Conservation (phyloP, 192 early-diverging fungal species). For the Coemansia sp. region DNA sequence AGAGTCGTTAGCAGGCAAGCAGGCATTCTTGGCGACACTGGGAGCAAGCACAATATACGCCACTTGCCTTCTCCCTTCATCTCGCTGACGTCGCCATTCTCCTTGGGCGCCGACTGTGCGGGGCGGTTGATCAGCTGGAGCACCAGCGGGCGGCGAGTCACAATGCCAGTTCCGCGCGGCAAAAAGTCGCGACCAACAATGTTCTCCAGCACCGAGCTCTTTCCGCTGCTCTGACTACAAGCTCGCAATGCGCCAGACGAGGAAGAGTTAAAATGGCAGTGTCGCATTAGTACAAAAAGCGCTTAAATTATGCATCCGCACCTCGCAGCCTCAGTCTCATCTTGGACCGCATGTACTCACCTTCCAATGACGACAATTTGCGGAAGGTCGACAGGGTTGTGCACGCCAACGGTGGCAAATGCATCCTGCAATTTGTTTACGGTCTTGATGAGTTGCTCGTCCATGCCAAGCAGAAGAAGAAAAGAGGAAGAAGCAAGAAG, state of each 20-base stretch:
- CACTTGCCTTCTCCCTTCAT: conserved; percentile 60
- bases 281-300: not conserved
- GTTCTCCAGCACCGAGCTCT: conserved; percentile 98
- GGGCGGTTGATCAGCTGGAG: conserved; percentile 98
- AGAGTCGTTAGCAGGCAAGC: not conserved
- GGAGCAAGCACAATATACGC: not conserved
- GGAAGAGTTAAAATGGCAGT: not conserved
- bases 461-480: no score
- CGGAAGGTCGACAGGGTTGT: conserved; percentile 88
- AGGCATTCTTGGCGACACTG: not conserved
- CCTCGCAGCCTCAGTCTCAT: not conserved
- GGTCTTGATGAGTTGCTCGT: conserved; percentile 63
- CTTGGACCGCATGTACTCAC: conserved; percentile 25
- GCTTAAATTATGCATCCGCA: not conserved
- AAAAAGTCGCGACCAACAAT: conserved; percentile 99
- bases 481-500: not conserved
- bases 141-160: conserved; percentile 93
- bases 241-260: not conserved
- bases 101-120: conserved; percentile 19
- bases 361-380: conserved; percentile 86
- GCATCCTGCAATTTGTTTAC: conserved; percentile 91
- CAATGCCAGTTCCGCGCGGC: conserved; percentile 96
- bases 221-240: conserved; percentile 83
- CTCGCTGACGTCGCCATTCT: conserved; percentile 26
- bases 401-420: conserved; percentile 86